Evolutionary conservation across 2,329 filamentous ascomycete genomes (phyloP).

Genomic region (Bipolaris cookei): DNA sequence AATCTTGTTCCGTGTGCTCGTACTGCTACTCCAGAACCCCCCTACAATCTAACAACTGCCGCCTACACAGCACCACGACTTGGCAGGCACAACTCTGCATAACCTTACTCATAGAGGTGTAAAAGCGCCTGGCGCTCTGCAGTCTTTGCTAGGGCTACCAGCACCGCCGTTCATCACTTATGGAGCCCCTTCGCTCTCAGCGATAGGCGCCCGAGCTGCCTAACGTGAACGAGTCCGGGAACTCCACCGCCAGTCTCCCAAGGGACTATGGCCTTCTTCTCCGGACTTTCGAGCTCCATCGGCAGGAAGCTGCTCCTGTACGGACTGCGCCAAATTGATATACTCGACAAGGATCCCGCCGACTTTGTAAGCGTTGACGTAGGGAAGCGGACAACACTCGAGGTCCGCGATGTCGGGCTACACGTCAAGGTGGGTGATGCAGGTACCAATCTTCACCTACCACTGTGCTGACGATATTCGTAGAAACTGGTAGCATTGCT

Average conservation of each 20-base stretch:
- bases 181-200: constrained; percentile 33
- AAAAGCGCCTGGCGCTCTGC: constrained; percentile 10
- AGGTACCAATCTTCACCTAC: not conserved
- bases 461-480: constrained; percentile 23
- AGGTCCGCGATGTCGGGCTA: constrained; percentile 85
- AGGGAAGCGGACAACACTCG: constrained; percentile 81
- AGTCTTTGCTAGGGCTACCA: constrained; percentile 6
- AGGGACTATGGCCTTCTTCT: constrained; percentile 66
- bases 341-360: constrained; percentile 85
- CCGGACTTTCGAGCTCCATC: constrained; percentile 74
- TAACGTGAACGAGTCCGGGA: constrained; percentile 17
- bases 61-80: constrained; percentile 3
- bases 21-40: constrained; percentile 1
- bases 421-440: constrained; percentile 69
- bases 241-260: constrained; percentile 18
- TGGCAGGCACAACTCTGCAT: constrained; percentile 17
- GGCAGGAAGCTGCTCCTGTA: constrained; percentile 90
- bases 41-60: constrained; percentile 2
- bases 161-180: constrained; percentile 25
- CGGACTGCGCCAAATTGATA: constrained; percentile 79
- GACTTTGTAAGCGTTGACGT: constrained; percentile 86
- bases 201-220: constrained; percentile 41
- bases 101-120: constrained; percentile 1
- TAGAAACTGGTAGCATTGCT: constrained; percentile 81
- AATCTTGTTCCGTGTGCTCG: constrained; percentile 9